A percentile compares a stretch with the other conserved stretches of the same genome.
These are phyloP conservation scores for Parmelia sp. DNA, from an alignment of 495 filamentous ascomycete genomes.

Conservation along the genomic window DNA sequence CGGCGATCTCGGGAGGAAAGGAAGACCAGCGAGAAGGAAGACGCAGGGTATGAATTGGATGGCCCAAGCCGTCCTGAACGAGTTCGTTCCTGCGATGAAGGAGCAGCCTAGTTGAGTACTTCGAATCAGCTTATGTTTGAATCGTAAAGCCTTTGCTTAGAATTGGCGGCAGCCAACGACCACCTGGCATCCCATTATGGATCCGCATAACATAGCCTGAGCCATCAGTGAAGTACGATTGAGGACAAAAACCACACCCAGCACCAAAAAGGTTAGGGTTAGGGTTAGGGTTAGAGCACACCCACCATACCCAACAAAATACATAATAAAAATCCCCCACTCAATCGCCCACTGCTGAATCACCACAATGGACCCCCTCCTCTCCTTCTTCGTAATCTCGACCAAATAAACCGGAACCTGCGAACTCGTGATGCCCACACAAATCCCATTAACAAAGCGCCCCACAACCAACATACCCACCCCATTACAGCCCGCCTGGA, in stretches of 20 bases:
- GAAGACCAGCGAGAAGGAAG: slow-evolving; percentile 55
- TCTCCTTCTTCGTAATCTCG: slow-evolving; percentile 61
- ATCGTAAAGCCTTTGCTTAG: no score
- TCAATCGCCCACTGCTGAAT: slow-evolving; percentile 75
- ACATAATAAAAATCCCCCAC: slow-evolving; percentile 61
- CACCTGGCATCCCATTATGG: no score
- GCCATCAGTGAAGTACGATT: neutral
- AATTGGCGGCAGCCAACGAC: no score
- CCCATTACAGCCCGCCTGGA: slow-evolving; percentile 57
- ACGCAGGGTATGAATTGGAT: slow-evolving; percentile 64
- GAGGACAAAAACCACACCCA: no score
- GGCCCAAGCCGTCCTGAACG: slow-evolving; percentile 68
- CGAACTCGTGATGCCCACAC: slow-evolving; percentile 68
- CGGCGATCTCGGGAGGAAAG: slow-evolving; percentile 66
- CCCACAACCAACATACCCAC: slow-evolving; percentile 61
- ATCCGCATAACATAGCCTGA: no score
- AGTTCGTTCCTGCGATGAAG: slow-evolving; percentile 53
- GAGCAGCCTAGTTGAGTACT: slow-evolving; percentile 41
- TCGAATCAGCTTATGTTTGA: neutral
- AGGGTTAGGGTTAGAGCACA: neutral
- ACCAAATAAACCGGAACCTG: slow-evolving; percentile 80
- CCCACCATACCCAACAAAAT: slow-evolving; percentile 16
- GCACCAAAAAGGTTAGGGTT: neutral
- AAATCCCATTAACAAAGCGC: slow-evolving; percentile 63
- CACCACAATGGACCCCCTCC: slow-evolving; percentile 62